These are phyloP conservation scores for Termitomyces eurrhizus DNA, from an alignment of 768 basidiomycete genomes.

Conservation along the genomic window DNA sequence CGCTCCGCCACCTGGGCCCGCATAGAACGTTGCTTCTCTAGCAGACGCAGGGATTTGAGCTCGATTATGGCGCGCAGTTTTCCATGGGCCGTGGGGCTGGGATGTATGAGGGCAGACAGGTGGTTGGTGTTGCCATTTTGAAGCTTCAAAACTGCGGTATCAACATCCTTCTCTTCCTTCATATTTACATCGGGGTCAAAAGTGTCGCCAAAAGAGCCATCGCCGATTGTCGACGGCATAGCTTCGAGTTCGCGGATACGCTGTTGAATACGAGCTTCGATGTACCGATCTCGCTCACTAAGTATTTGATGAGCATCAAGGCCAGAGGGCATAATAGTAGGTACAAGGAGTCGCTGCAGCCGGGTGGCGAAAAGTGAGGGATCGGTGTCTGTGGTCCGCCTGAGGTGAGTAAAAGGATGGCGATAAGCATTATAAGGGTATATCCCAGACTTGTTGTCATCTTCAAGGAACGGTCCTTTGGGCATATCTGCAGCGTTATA, in stretches of 20 bases:
- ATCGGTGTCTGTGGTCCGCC: constrained; percentile 57
- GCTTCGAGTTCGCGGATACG: constrained; percentile 83
- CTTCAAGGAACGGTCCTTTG: constrained; percentile 74
- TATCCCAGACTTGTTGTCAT: constrained; percentile 73
- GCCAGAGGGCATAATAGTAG: constrained; percentile 86
- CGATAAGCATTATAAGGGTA: constrained; percentile 92
- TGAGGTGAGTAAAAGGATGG: constrained; percentile 79
- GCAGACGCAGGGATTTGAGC: constrained; percentile 81
- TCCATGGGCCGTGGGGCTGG: constrained; percentile 64
- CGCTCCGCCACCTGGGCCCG: constrained; percentile 84
- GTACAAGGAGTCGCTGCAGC: constrained; percentile 78
- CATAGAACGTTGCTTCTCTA: constrained; percentile 88
- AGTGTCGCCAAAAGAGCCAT: constrained; percentile 58
- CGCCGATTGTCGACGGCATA: constrained; percentile 76
- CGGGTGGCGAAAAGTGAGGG: constrained; percentile 65
- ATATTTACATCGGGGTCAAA: constrained; percentile 35
- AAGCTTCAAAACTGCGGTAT: constrained; percentile 24
- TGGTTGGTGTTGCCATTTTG: constrained; percentile 19
- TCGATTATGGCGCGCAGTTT: constrained; percentile 91
- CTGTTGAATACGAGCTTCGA: constrained; percentile 86
- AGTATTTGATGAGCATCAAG: constrained; percentile 90
- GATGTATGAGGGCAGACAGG: constrained; percentile 41
- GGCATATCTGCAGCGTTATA: constrained; percentile 59
- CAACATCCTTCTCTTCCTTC: constrained; percentile 43
- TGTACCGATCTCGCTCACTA: constrained; percentile 87